phyloP scores from a whole-genome alignment of 164 flowering plant genomes.

The Liquidambar formosana region DNA sequence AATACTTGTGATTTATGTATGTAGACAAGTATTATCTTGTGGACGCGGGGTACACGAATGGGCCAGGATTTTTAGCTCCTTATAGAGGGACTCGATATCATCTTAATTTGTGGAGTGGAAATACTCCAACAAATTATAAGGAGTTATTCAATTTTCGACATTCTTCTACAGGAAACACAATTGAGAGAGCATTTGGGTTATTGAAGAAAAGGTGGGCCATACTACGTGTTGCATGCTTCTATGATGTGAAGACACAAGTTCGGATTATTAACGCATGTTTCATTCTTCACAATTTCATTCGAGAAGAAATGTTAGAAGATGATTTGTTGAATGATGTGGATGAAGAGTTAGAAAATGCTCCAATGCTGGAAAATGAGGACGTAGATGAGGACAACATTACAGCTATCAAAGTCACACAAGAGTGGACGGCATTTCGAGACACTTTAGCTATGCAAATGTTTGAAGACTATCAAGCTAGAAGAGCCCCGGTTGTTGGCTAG shows the following conservation, averaged over 20 bases:
- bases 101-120: background rate
- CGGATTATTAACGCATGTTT: background rate
- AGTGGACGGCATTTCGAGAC: constrained; percentile 1
- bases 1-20: too few species aligned
- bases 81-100: too few species aligned
- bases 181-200: too few species aligned
- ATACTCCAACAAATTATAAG: too few species aligned
- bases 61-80: constrained; percentile 4
- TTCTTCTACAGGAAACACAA: background rate
- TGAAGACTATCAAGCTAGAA: too few species aligned
- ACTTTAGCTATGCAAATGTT: background rate
- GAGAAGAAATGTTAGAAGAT: background rate
- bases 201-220: background rate
- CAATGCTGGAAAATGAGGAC: background rate
- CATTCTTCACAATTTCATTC: background rate
- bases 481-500: too few species aligned
- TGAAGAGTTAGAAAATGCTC: background rate
- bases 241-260: background rate
- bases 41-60: background rate
- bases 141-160: too few species aligned
- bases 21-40: background rate
- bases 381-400: background rate
- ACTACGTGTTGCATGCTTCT: background rate
- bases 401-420: background rate
- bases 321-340: background rate